A percentile compares a stretch with the other conserved stretches of the same genome.
These are phyloP conservation scores for Vanrija sp. DNA, from an alignment of 1,284 basidiomycete genomes.

Conservation along the genomic window DNA sequence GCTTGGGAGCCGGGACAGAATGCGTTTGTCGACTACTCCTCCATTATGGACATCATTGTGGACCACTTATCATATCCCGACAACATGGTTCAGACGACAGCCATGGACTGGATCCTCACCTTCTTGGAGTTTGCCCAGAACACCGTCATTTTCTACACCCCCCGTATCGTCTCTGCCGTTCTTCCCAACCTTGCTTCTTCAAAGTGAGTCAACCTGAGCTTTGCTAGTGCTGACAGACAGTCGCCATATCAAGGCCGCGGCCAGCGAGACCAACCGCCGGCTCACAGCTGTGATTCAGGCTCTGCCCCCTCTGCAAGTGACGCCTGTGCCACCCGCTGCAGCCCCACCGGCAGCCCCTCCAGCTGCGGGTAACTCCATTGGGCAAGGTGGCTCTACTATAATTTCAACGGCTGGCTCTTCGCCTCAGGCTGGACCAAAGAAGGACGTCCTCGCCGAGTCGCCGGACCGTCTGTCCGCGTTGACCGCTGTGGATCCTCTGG, in stretches of 20 bases:
- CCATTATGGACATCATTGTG: slow-evolving; percentile 93
- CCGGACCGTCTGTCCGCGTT: slow-evolving; percentile 3
- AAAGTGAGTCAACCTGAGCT: slow-evolving; percentile 23
- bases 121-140: slow-evolving; percentile 84
- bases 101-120: slow-evolving; percentile 86
- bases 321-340: slow-evolving; percentile 42
- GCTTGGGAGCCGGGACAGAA: slow-evolving; percentile 92
- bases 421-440: slow-evolving; percentile 14
- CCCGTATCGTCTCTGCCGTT: slow-evolving; percentile 84
- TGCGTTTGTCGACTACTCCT: slow-evolving; percentile 82
- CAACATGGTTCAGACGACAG: slow-evolving; percentile 82
- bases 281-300: slow-evolving; percentile 81
- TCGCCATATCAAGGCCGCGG: slow-evolving; percentile 80
- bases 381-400: background rate
- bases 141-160: slow-evolving; percentile 91
- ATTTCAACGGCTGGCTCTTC: slow-evolving; percentile 25
- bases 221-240: slow-evolving; percentile 15
- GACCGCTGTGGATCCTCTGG: slow-evolving; percentile 31
- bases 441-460: slow-evolving; percentile 21
- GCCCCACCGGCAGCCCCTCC: slow-evolving; percentile 1
- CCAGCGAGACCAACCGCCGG: slow-evolving; percentile 78
- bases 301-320: slow-evolving; percentile 62
- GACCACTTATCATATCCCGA: slow-evolving; percentile 80
- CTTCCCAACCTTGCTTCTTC: slow-evolving; percentile 82
- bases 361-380: background rate